phyloP scores from a whole-genome alignment of 441 rosid genomes.

The Hura crepitans region DNA sequence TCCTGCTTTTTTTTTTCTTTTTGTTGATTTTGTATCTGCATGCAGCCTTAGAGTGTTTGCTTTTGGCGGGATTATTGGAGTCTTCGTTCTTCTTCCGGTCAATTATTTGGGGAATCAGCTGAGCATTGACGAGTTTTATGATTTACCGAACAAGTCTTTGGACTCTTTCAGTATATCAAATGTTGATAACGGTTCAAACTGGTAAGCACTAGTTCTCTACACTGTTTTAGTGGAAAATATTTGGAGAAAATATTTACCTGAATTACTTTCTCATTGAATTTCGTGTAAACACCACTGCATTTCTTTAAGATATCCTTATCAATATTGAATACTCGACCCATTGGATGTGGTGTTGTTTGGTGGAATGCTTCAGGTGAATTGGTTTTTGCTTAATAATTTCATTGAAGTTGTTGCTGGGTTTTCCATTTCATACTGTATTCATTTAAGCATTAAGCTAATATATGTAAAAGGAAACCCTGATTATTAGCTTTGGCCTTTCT shows the following conservation, averaged over 20 bases:
- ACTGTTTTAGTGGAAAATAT: neutral
- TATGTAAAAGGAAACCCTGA: conserved; percentile 27
- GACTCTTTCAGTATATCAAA: conserved; percentile 82
- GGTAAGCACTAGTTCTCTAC: conserved; percentile 35
- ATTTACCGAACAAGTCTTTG: conserved; percentile 61
- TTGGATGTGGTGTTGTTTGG: neutral
- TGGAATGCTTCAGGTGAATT: neutral
- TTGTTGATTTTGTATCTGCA: neutral
- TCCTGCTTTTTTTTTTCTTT: neutral
- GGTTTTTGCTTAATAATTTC: neutral
- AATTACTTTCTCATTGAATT: neutral
- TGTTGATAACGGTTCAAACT: conserved; percentile 74
- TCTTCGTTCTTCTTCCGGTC: conserved; percentile 75
- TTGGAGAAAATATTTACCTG: neutral
- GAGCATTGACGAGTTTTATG: conserved; percentile 40
- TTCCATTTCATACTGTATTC: neutral
- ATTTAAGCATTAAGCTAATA: conserved; percentile 16
- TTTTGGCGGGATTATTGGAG: conserved; percentile 60
- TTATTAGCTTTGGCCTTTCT: conserved; percentile 32
- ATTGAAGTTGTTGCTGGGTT: neutral
- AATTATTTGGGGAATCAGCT: conserved; percentile 75
- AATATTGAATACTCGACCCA: neutral
- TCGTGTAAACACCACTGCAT: neutral
- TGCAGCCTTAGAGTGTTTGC: conserved; percentile 72
- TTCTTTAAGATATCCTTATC: neutral